A percentile compares a stretch with the other conserved stretches of the same genome.
phyloP scores from a whole-genome alignment of 768 basidiomycete species.

The Mycena galopus region DNA sequence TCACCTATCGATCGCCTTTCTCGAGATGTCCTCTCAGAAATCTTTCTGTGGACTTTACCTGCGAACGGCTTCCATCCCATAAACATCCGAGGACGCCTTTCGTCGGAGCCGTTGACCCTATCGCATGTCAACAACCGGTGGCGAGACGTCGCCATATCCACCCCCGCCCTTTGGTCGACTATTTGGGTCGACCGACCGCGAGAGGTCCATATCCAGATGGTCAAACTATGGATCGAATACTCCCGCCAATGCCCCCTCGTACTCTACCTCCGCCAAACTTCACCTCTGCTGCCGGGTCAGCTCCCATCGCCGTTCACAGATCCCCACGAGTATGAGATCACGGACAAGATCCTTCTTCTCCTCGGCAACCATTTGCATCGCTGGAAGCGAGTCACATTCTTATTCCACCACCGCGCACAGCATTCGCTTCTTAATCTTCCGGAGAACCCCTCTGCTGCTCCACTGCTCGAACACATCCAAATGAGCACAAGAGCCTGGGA shows the following conservation, averaged over 20 bases:
- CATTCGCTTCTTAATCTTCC: conserved; percentile 25
- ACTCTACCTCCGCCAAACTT: conserved; percentile 33
- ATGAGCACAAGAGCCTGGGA: conserved; percentile 26
- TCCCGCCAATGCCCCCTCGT: conserved; percentile 24
- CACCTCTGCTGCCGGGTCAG: conserved; percentile 1
- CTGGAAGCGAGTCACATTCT: conserved; percentile 32
- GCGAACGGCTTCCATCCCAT: conserved; percentile 23
- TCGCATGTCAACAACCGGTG: conserved; percentile 43
- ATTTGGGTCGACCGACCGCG: conserved; percentile 36
- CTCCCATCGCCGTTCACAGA: neutral
- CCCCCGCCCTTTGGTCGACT: conserved; percentile 42
- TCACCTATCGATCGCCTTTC: conserved; percentile 17
- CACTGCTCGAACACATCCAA: conserved; percentile 32
- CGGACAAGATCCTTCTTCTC: conserved; percentile 24
- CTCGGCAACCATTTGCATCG: conserved; percentile 26
- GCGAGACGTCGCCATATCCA: conserved; percentile 39
- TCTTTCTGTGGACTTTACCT: conserved; percentile 22
- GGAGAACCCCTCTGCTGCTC: conserved; percentile 5
- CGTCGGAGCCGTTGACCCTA: conserved; percentile 32
- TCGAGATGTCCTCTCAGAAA: conserved; percentile 25
- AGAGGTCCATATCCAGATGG: conserved; percentile 27
- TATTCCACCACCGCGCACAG: conserved; percentile 22
- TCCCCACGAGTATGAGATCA: conserved; percentile 27
- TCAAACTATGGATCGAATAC: conserved; percentile 31
- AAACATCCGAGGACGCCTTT: conserved; percentile 6